Evolutionary conservation across 768 basidiomycete genomes (phyloP).

Genomic region (Filobasidium floriforme): DNA sequence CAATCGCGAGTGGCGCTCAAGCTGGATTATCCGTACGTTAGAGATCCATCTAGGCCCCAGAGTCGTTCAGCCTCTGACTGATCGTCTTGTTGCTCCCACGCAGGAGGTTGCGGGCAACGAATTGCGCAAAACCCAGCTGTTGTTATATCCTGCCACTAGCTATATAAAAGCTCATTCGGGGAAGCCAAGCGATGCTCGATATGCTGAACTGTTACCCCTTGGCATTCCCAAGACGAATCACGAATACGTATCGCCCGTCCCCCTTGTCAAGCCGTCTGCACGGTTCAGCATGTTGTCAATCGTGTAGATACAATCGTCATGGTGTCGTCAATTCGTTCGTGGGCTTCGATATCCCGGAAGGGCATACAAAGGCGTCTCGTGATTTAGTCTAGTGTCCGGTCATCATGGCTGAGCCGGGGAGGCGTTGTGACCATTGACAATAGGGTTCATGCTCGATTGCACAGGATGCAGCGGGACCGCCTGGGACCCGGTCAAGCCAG

Average conservation of each 20-base stretch:
- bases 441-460: no score
- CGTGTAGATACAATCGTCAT: slow-evolving; percentile 16
- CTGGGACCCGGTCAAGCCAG: neutral
- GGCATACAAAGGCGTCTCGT: no score
- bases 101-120: neutral
- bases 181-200: slow-evolving; percentile 8
- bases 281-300: slow-evolving; percentile 39
- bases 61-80: neutral
- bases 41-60: neutral
- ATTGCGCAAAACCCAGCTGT: neutral
- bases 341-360: neutral
- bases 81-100: neutral
- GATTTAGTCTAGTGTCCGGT: no score
- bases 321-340: neutral
- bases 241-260: slow-evolving; percentile 28
- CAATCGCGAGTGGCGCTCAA: neutral
- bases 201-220: slow-evolving; percentile 17
- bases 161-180: neutral
- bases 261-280: slow-evolving; percentile 40
- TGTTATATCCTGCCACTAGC: neutral
- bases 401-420: no score
- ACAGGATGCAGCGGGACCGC: no score
- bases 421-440: no score
- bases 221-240: slow-evolving; percentile 8
- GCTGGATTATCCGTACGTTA: neutral